Evolutionary conservation across 106 monocot genomes (phyloP).

Genomic region (Dioscorea dumetorum): DNA sequence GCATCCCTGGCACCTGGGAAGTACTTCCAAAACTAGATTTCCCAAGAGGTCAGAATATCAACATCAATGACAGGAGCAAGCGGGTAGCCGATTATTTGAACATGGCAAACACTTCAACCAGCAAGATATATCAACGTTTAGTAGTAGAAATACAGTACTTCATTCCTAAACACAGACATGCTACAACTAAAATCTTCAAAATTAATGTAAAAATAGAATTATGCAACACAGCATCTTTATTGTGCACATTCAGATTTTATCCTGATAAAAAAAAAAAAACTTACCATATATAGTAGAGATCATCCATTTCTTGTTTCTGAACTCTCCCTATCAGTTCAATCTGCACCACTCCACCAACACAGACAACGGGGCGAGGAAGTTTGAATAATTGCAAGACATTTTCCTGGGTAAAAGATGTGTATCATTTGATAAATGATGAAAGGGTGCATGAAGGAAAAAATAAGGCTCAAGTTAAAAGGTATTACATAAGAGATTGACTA

Average conservation of each 20-base stretch:
- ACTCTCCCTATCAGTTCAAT: slow-evolving; percentile 83
- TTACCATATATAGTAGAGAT: slow-evolving; percentile 68
- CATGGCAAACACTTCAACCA: slow-evolving; percentile 31
- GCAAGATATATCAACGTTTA: not conserved
- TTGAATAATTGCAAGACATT: slow-evolving; percentile 72
- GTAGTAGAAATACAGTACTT: not conserved
- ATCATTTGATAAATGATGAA: no score
- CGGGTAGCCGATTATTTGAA: slow-evolving; percentile 28
- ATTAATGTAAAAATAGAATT: not conserved
- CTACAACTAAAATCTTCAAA: not conserved
- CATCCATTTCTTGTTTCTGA: slow-evolving; percentile 59
- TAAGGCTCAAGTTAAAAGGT: no score
- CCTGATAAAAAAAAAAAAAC: no score
- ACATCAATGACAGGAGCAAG: slow-evolving; percentile 28
- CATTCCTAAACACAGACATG: not conserved
- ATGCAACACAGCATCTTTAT: no score
- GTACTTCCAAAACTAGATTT: slow-evolving; percentile 9
- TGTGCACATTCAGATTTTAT: no score
- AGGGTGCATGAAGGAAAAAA: no score
- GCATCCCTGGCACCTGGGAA: slow-evolving; percentile 15
- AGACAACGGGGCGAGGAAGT: slow-evolving; percentile 72
- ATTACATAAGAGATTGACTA: no score
- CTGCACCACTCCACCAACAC: slow-evolving; percentile 75
- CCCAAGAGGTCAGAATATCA: slow-evolving; percentile 3
- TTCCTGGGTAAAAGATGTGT: slow-evolving; percentile 26